Evolutionary conservation across 371 early-diverging fungal genomes (phyloP), one percentile per base, ranked within the genome.

Genomic region (Apophysomyces elegans): DNA sequence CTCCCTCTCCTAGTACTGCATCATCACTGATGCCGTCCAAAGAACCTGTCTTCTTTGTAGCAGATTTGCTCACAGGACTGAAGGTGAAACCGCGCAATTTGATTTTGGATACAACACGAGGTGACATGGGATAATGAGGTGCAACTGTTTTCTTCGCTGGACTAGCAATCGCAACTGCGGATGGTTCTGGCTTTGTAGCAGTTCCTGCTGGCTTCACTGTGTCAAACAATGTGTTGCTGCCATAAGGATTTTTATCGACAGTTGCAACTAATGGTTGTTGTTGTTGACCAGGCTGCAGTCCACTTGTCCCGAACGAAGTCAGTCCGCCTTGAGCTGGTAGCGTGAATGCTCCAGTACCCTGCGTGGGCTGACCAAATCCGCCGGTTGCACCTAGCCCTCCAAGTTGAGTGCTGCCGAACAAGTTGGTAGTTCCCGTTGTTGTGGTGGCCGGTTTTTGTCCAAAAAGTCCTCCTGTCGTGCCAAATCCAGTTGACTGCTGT

Each of bases 201-300:
- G 56, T 13, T 56, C 64, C 62, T n/a, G 56, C 12, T 7, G 50
- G 38, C 67, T 70, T 74, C 9, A 69, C 63, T 16, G 78, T 65
- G 60, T 92, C 84, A 70, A 95, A 93, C 46, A 96, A 77, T 16
- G 95, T 90, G 61, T 90, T 93, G 62, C 75, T 78, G 43, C 96
- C 96, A 66, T 95, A 97, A 8, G 96, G 94, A 61, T 88, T 88
- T 56, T 84, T 81, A 62, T 95, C 95, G 57, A 95, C 88, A 18
- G 87, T 82, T 2, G 96, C 94, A 18, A 86, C 79, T 59, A 95
- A 68, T 16, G 76, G 75, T 65, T 73, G 83, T 63, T 77, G 78
- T 37, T 78, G 76, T 35, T 66, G 78, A 14, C 75, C 75, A 32
- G 71, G 79, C 44, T 68, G 80, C 9, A 77, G 64, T 39, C 68